These are phyloP conservation scores for Venturia effusa DNA, from an alignment of 2,329 filamentous ascomycete genomes.

Conservation along the genomic window DNA sequence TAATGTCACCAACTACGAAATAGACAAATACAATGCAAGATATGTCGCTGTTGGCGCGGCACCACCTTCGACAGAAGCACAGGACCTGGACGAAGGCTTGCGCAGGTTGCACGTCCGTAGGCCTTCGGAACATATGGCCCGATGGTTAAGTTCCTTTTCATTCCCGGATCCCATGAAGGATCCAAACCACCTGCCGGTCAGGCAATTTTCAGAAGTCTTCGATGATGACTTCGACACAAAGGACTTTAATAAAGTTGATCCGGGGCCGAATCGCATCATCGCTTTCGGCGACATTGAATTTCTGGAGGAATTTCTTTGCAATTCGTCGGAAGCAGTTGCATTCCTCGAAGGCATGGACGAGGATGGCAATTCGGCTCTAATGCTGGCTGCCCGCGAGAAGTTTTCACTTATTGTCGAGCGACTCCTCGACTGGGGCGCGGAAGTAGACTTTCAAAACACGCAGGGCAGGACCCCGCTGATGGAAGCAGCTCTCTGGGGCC, in stretches of 20 bases:
- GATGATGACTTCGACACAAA: neutral
- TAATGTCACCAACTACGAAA: neutral
- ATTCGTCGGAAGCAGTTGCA: neutral
- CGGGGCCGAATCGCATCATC: neutral
- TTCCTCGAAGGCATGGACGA: slow-evolving; percentile 3
- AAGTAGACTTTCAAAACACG: neutral
- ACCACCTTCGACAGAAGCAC: neutral
- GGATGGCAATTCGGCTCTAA: slow-evolving; percentile 1
- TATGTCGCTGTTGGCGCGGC: neutral
- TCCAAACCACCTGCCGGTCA: neutral
- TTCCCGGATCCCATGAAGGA: neutral
- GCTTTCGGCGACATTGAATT: neutral
- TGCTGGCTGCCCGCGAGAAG: slow-evolving; percentile 1
- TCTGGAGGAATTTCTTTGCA: slow-evolving; percentile 1
- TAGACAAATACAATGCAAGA: neutral
- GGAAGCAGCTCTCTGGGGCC: slow-evolving; percentile 8
- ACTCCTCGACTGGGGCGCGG: neutral
- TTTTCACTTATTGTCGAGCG: neutral
- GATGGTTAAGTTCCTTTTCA: neutral
- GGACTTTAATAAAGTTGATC: slow-evolving; percentile 1
- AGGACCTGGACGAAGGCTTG: neutral
- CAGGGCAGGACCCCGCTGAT: slow-evolving; percentile 4
- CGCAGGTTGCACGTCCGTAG: neutral
- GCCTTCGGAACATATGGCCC: neutral
- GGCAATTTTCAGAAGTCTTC: neutral